Evolutionary conservation across 257 asterid species (phyloP).

Genomic region (Capsicum rhomboideum): DNA sequence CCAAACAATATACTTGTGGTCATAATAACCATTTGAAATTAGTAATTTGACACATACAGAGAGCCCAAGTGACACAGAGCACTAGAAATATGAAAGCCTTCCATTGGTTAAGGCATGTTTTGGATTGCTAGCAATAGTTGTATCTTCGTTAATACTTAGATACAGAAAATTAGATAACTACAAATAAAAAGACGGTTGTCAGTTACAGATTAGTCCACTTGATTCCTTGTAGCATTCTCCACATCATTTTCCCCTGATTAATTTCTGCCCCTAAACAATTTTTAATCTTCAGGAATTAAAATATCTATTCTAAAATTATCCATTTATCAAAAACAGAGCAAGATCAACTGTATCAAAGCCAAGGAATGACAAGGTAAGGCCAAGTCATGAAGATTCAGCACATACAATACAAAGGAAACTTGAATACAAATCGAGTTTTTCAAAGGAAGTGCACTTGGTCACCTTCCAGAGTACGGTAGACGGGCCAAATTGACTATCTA

Average conservation of each 20-base stretch:
- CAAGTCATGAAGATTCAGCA: neutral
- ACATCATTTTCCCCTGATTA: neutral
- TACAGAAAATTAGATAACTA: neutral
- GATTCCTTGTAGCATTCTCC: neutral
- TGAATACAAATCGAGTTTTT: too few relatives aligned
- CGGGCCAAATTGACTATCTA: too few relatives aligned
- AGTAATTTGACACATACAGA: neutral
- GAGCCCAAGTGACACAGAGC: neutral
- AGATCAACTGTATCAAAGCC: neutral
- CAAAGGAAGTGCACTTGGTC: too few relatives aligned
- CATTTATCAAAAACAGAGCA: neutral
- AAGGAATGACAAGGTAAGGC: neutral
- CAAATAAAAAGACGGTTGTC: neutral
- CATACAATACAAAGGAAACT: neutral
- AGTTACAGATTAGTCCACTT: neutral
- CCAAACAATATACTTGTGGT: neutral
- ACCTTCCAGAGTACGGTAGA: too few relatives aligned
- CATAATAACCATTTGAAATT: neutral
- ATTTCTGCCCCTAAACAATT: neutral
- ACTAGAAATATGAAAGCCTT: neutral
- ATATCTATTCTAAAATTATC: neutral
- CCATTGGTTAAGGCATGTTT: neutral
- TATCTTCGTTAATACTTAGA: neutral
- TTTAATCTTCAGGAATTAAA: neutral
- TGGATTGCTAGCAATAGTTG: neutral